Evolutionary conservation across 805 yeast genomes (phyloP), one percentile per base, ranked within the genome.

Genomic region (Barnettozyma salicaria): DNA sequence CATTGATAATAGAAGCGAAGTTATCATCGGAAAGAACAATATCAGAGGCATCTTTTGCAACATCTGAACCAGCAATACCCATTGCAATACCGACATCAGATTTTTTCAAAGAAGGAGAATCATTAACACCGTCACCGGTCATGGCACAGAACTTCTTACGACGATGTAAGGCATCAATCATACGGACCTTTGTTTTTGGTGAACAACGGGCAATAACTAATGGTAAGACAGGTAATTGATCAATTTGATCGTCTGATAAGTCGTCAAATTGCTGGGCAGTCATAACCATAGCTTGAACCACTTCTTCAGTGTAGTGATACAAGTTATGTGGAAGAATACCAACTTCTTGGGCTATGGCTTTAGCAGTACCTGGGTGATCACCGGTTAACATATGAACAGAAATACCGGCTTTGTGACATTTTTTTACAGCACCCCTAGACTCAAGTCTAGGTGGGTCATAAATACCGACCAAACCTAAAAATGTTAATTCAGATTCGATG

Each of bases 121-220:
- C 90, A 56, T 82, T 82, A 30, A 82, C 89, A 45, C 90, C 90
- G 56, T 82, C 90, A 44, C 87, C 87, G 20, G 87, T 80, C 90
- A 82, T 83, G 14, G 90, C 90, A 60, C 80, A 70, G 59, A 77
- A 70, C 54, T 77, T 65, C 44, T 68, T 61, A 58, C 74, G 74
- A 52, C 72, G 78, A 64, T 71, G 88, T 49, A 65, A 71, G 1
- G 90, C 89, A 37, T 82, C 88, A 49, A 83, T 80, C 80, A 83
- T 77, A 45, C 87, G 68, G 13, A 82, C 90, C 56, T 83, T 82
- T 17, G 89, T 82, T 55, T 78, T 80, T 3, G 90, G 92, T 5
- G 90, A 83, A 62, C 90, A 83, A 44, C 92, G 67, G 4, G 92
- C 92, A 60, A 83, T 76, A 20, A 82, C 92, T 36, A 81, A 64